A percentile compares a stretch with the other conserved stretches of the same genome.
Evolutionary conservation across 2,329 filamentous ascomycete genomes (phyloP).

Genomic region (Alternaria sp.): DNA sequence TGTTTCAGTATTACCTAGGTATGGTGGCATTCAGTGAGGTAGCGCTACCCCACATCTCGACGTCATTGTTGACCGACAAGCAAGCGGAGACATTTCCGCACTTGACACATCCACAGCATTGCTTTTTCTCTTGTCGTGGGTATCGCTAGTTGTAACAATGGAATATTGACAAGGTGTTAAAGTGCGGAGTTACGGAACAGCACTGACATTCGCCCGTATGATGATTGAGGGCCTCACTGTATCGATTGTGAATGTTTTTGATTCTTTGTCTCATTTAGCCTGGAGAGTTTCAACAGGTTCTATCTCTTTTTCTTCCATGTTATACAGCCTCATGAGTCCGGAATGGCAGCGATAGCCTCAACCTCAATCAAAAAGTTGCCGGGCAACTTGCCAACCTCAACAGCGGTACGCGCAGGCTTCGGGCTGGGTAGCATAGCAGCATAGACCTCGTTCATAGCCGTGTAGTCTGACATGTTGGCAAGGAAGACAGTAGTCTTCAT

Average conservation of each 20-base stretch:
- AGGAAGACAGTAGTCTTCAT: slow-evolving; percentile 46
- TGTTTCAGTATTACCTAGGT: neutral
- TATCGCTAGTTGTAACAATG: neutral
- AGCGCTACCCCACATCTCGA: neutral
- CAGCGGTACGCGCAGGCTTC: slow-evolving; percentile 42
- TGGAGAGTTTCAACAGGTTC: neutral
- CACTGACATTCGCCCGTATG: neutral
- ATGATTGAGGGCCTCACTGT: neutral
- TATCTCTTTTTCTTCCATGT: neutral
- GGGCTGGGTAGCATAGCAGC: slow-evolving; percentile 39
- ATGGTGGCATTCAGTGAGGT: neutral
- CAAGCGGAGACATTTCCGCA: neutral
- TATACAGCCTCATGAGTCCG: slow-evolving; percentile 22
- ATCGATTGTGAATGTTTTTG: neutral
- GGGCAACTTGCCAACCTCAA: slow-evolving; percentile 43
- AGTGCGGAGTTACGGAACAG: rapidly evolving
- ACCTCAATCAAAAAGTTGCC: slow-evolving; percentile 44
- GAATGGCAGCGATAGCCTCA: slow-evolving; percentile 44
- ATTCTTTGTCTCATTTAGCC: neutral
- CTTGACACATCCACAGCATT: neutral
- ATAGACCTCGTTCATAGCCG: slow-evolving; percentile 46
- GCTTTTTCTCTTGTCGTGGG: neutral
- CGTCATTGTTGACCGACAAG: neutral
- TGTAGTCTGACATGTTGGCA: slow-evolving; percentile 43
- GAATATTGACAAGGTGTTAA: neutral